Evolutionary conservation across 208 protist species (phyloP).

Genomic region (Crithidia expoeki): DNA sequence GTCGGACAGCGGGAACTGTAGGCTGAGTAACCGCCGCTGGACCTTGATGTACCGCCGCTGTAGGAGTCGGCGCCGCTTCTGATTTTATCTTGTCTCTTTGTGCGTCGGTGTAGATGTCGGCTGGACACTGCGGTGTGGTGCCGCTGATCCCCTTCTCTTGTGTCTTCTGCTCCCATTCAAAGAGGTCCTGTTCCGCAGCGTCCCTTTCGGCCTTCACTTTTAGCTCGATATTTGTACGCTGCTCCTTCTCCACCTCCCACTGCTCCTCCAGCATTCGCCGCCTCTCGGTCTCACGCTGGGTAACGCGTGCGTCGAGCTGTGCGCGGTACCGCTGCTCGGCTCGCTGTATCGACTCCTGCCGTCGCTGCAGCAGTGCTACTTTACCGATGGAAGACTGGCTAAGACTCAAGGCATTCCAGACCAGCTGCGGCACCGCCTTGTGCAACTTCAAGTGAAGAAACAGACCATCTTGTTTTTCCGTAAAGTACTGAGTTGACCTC

Average conservation of each 20-base stretch:
- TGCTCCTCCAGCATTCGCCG: conserved; percentile 88
- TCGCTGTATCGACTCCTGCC: conserved; percentile 60
- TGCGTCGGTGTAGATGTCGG: conserved; percentile 19
- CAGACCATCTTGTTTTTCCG: conserved; percentile 22
- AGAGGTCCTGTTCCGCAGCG: conserved; percentile 71
- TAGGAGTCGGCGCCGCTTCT: too few relatives aligned
- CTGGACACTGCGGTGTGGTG: conserved; percentile 23
- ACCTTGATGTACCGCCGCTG: background rate
- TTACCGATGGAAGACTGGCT: conserved; percentile 33
- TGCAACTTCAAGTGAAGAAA: conserved; percentile 67
- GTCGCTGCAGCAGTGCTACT: conserved; percentile 59
- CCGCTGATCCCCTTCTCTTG: background rate
- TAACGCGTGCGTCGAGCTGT: conserved; percentile 64
- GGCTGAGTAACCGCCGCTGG: background rate
- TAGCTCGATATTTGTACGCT: conserved; percentile 79
- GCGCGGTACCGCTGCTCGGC: conserved; percentile 77
- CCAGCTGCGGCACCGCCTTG: conserved; percentile 47
- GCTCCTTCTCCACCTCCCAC: conserved; percentile 89
- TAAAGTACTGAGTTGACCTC: conserved; percentile 63
- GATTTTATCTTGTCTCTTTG: too few relatives aligned
- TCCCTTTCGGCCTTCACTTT: conserved; percentile 68
- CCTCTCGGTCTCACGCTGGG: conserved; percentile 78
- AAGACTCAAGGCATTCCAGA: conserved; percentile 75
- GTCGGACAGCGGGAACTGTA: conserved; percentile 54
- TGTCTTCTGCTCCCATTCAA: conserved; percentile 66